Percentiles rank a stretch among this genome's conserved stretches.
phyloP scores from a whole-genome alignment of 2,329 filamentous ascomycete species.

The Talaromyces amestolkiae region DNA sequence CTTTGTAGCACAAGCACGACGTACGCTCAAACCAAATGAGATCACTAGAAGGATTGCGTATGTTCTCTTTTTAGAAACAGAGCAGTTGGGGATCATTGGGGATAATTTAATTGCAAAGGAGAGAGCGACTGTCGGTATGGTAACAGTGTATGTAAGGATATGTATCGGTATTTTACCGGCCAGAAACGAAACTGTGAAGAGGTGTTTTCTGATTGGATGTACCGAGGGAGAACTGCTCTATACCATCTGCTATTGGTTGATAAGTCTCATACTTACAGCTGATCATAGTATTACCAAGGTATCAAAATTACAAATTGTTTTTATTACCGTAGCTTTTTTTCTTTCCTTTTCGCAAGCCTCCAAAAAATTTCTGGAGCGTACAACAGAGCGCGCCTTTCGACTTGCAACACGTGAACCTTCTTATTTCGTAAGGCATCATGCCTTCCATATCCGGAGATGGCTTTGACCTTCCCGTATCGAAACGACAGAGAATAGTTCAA shows the following conservation, averaged over 20 bases:
- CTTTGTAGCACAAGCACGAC: neutral
- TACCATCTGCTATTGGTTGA: neutral
- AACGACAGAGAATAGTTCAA: conserved; percentile 54
- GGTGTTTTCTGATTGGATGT: neutral
- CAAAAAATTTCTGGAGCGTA: neutral
- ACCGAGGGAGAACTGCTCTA: neutral
- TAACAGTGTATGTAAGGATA: neutral
- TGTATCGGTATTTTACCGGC: neutral
- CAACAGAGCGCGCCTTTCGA: conserved; percentile 1
- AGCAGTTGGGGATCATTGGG: too few relatives aligned
- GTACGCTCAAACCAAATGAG: neutral
- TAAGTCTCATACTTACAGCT: neutral
- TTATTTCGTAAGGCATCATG: conserved; percentile 36
- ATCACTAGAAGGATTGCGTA: too few relatives aligned
- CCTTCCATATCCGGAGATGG: conserved; percentile 51
- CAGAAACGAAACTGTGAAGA: neutral
- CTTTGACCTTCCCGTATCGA: conserved; percentile 63
- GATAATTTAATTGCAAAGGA: neutral
- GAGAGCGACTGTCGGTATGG: neutral
- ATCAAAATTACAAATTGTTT: neutral
- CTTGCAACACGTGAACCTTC: neutral
- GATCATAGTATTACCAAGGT: neutral
- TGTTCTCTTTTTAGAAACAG: neutral
- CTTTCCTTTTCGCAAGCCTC: conserved; percentile 3
- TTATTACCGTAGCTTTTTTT: conserved; percentile 7